Evolutionary conservation across 192 early-diverging fungal genomes (phyloP).

Genomic region (Backusella macrospora): DNA sequence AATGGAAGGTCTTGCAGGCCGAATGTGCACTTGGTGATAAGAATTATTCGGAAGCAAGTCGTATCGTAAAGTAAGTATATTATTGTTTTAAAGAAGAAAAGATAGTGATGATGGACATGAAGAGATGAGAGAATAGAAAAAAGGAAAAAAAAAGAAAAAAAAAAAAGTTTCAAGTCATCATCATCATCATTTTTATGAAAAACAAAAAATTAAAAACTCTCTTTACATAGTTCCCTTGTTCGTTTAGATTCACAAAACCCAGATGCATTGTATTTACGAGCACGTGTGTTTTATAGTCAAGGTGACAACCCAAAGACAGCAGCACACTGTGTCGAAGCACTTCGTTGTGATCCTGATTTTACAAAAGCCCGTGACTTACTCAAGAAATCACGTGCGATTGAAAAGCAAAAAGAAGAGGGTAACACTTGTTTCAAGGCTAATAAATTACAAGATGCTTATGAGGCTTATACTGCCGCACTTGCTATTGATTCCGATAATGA

Average conservation of each 20-base stretch:
- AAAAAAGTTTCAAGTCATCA: not conserved
- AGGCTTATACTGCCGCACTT: constrained; percentile 67
- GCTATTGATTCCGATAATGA: constrained; percentile 67
- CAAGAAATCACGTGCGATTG: constrained; percentile 66
- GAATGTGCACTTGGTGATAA: constrained; percentile 65
- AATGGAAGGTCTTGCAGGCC: constrained; percentile 68
- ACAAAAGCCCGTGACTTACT: constrained; percentile 63
- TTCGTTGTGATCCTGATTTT: constrained; percentile 82
- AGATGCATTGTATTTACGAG: constrained; percentile 69
- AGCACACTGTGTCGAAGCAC: constrained; percentile 59
- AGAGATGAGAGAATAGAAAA: no score
- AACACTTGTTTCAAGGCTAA: constrained; percentile 73
- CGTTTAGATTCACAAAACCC: constrained; percentile 65
- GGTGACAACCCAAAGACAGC: constrained; percentile 60
- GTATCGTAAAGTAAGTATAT: constrained; percentile 54
- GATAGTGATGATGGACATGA: no score
- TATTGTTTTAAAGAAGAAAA: not conserved
- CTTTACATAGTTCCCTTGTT: constrained; percentile 54
- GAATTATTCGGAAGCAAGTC: constrained; percentile 65
- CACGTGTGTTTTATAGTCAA: constrained; percentile 71
- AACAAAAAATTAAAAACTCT: not conserved
- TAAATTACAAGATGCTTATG: constrained; percentile 62
- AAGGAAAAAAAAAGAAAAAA: no score
- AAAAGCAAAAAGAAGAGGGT: constrained; percentile 67
- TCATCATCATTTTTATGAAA: not conserved